Percentiles rank a stretch among this genome's conserved stretches.
Conservation (phyloP, 163 green algal species). For the Trebouxia gelatinosa region DNA sequence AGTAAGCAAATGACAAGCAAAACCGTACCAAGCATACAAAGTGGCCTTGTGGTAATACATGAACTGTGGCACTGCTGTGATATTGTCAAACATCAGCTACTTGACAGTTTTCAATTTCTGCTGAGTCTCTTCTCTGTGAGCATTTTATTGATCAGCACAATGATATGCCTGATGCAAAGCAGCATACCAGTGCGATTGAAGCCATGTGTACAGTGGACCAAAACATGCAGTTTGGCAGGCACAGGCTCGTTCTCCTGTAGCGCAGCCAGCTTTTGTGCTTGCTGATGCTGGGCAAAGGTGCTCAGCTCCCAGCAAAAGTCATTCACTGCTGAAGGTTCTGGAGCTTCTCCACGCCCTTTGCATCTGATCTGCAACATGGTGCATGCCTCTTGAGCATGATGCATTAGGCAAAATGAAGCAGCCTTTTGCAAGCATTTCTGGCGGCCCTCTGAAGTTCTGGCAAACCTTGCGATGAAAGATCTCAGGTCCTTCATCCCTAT, state of each 20-base stretch:
- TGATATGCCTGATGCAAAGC: too few relatives aligned
- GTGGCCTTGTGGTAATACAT: not conserved
- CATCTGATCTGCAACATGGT: constrained; percentile 82
- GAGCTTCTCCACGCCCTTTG: constrained; percentile 67
- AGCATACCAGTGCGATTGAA: constrained; percentile 97
- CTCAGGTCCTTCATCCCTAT: not conserved
- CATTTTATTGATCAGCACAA: not conserved
- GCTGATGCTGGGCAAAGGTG: constrained; percentile 20
- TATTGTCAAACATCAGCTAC: too few relatives aligned
- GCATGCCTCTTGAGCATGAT: too few relatives aligned
- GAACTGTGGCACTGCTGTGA: not conserved
- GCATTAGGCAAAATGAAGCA: not conserved
- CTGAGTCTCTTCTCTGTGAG: not conserved
- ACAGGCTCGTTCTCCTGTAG: constrained; percentile 28
- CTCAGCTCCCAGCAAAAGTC: constrained; percentile 75
- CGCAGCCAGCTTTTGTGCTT: not conserved
- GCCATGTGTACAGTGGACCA: constrained; percentile 87
- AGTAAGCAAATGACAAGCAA: too few relatives aligned
- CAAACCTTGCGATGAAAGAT: constrained; percentile 44
- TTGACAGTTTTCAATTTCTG: not conserved
- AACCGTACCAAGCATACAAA: not conserved
- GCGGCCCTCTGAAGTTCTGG: too few relatives aligned
- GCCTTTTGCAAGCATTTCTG: not conserved
- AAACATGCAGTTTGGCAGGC: not conserved
- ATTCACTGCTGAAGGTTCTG: constrained; percentile 77